These are phyloP conservation scores for Bryoerythrophyllum caledonicum DNA, from an alignment of 225 moss, liverwort and hornwort genomes.

Conservation along the genomic window DNA sequence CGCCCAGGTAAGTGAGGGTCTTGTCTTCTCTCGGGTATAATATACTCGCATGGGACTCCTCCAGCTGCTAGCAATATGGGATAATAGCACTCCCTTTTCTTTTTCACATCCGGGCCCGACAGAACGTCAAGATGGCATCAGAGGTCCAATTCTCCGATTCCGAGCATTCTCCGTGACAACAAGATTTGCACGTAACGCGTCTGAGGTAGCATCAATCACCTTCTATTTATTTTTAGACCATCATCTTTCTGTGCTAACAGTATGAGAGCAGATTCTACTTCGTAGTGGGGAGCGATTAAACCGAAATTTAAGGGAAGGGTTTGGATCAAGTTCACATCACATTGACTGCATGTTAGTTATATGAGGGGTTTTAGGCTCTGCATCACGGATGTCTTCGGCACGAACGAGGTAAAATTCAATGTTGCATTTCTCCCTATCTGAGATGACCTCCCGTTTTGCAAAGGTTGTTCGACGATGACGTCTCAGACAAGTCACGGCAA, in stretches of 20 bases:
- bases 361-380: neutral
- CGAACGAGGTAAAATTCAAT: neutral
- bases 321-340: neutral
- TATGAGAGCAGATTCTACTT: neutral
- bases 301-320: neutral
- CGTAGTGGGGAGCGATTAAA: neutral
- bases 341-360: neutral
- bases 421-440: neutral
- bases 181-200: too few species aligned
- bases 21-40: fast-evolving
- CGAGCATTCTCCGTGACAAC: neutral
- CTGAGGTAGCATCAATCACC: neutral
- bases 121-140: fast-evolving
- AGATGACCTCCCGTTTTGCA: neutral
- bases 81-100: too few species aligned
- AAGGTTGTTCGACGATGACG: neutral
- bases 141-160: neutral
- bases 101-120: too few species aligned
- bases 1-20: conserved; percentile 15
- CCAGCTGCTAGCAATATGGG: neutral
- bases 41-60: neutral
- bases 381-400: neutral
- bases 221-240: neutral
- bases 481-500: neutral
- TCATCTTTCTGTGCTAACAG: neutral